Evolutionary conservation across 257 asterid species (phyloP), one percentile per base, ranked within the genome.

Genomic region (Nemophila menziesii): DNA sequence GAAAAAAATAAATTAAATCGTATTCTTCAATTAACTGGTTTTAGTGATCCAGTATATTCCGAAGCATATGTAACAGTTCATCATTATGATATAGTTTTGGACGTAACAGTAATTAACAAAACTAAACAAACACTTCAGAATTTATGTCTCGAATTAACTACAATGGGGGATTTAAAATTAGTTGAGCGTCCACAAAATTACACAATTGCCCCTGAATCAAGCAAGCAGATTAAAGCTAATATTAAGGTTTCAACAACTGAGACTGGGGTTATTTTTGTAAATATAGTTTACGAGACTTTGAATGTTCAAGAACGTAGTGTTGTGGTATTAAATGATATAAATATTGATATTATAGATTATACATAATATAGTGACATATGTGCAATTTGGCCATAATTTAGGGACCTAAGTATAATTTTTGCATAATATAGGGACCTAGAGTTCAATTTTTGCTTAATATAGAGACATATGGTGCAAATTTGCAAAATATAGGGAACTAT

Each of bases 81-180:
- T 65, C 96, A 86, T 22, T 86, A 86, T 27, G 96, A 86, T 62
- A 86, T 86, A 66, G 93, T 82, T 61, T 79, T 86, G 55, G 96
- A 86, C 64, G 96, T 86, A 45, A 82, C 96, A 3, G 66, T 86
- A 33, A 86, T 79, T 46, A 86, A 86, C 55, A 70, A 93, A 68
- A 86, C 96, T n/a, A 86, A 82, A 60, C 93, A 79, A 56, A 86
- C 96, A 52, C 94, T 86, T 44, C 96, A 86, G 71, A 86, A 86
- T 71, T 52, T 86, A 56, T 86, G 96, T 66, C 61, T 86, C 72
- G 96, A 86, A 72, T 64, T 86, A 66, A 94, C 96, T 7, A 86
- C 96, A 17, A 82, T 86, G 96, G 96, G 96, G 43, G 96, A 86
- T 70, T 94, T 86, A 33, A 86, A 86, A 72, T 86, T 86, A 34